A percentile compares a stretch with the other conserved stretches of the same genome.
Conservation (phyloP, 2,329 filamentous ascomycete genomes). For the Sporothrix curviconia region DNA sequence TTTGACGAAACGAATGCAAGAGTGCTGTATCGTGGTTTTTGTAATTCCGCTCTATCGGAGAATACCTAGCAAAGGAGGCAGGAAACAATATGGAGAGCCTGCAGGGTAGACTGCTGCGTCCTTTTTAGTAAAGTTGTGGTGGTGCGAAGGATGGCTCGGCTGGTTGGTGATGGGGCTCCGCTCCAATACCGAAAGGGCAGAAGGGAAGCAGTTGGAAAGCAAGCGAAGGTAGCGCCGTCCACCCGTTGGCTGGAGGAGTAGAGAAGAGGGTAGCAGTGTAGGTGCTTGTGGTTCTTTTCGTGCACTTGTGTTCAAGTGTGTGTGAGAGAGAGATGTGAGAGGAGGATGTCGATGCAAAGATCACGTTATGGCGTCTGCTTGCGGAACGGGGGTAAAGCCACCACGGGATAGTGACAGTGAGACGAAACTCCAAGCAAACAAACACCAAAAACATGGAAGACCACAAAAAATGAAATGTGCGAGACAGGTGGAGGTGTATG, state of each 20-base stretch:
- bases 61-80: no score
- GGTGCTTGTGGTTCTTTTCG: not conserved
- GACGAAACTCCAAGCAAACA: not conserved
- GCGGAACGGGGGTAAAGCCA: not conserved
- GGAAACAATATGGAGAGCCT: not conserved
- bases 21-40: no score
- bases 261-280: not conserved
- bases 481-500: not conserved
- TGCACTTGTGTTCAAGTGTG: no score
- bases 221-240: not conserved
- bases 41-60: no score
- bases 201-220: not conserved
- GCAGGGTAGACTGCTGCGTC: not conserved
- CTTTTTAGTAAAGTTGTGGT: no score
- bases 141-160: no score
- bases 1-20: not conserved
- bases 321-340: not conserved
- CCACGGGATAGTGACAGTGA: no score
- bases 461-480: not conserved
- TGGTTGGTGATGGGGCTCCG: not conserved
- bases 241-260: not conserved
- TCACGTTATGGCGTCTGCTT: not conserved
- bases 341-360: not conserved
- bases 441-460: not conserved
- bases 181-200: not conserved